Evolutionary conservation across 768 basidiomycete species (phyloP).

Genomic region (Heimioporus sp.): DNA sequence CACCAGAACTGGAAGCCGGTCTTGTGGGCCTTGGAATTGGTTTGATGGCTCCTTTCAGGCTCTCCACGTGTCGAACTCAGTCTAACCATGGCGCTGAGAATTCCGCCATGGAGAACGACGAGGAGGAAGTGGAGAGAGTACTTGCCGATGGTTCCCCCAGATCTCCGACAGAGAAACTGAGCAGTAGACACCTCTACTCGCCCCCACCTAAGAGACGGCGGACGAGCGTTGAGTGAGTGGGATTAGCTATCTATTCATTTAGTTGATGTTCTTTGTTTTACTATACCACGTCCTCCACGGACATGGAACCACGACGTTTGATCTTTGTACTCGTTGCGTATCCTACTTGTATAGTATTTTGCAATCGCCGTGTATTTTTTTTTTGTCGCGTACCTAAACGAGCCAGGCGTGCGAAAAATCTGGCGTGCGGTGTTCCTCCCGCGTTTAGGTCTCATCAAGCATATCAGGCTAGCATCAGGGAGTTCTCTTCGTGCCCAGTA

Average conservation of each 20-base stretch:
- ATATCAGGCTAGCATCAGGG: constrained; percentile 28
- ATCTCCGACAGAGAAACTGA: constrained; percentile 23
- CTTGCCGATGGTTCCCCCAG: constrained; percentile 20
- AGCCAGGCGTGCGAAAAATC: constrained; percentile 23
- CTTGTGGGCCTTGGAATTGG: constrained; percentile 39
- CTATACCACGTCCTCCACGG: constrained; percentile 11
- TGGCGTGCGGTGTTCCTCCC: constrained; percentile 14
- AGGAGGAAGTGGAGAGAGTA: constrained; percentile 34
- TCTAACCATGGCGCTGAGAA: constrained; percentile 7
- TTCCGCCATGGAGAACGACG: constrained; percentile 25
- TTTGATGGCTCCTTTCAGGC: constrained; percentile 53
- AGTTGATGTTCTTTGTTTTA: constrained; percentile 10
- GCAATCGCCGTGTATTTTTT: constrained; percentile 26
- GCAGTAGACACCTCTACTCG: constrained; percentile 22
- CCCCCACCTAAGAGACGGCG: constrained; percentile 55
- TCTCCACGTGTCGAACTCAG: constrained; percentile 39
- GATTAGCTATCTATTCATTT: constrained; percentile 25
- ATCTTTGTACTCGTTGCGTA: constrained; percentile 20
- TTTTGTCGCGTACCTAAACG: constrained; percentile 9
- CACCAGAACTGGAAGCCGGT: constrained; percentile 31
- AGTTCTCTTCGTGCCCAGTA: constrained; percentile 15
- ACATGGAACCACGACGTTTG: not conserved
- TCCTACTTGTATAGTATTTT: constrained; percentile 35
- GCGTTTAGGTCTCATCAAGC: constrained; percentile 24
- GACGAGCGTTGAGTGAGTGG: constrained; percentile 26